Evolutionary conservation across 1,284 basidiomycete species (phyloP).

Genomic region (Ceratobasidium sp.): DNA sequence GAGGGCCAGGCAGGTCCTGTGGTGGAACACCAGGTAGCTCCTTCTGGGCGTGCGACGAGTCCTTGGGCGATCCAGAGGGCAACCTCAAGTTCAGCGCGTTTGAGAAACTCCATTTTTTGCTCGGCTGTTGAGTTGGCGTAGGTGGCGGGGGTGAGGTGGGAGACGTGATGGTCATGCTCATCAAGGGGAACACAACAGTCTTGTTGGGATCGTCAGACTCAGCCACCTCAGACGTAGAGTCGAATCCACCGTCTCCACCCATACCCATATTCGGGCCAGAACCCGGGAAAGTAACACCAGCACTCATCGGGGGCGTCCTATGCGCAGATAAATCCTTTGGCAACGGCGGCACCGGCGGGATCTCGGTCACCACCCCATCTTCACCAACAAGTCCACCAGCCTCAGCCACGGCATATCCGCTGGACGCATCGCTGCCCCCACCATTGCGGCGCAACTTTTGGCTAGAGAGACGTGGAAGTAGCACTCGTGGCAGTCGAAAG

Average conservation of each 20-base stretch:
- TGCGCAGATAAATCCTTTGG: slow-evolving; percentile 91
- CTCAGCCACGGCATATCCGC: slow-evolving; percentile 75
- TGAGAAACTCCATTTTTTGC: slow-evolving; percentile 97
- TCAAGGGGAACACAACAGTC: slow-evolving; percentile 59
- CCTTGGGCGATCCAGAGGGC: slow-evolving; percentile 50
- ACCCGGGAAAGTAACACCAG: slow-evolving; percentile 67
- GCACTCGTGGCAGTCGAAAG: slow-evolving; percentile 81
- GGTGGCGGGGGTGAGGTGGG: slow-evolving; percentile 63
- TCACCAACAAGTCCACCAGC: slow-evolving; percentile 64
- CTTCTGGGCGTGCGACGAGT: slow-evolving; percentile 32
- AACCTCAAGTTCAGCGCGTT: slow-evolving; percentile 88
- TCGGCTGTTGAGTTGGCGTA: slow-evolving; percentile 55
- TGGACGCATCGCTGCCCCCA: slow-evolving; percentile 87
- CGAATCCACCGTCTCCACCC: slow-evolving; percentile 3
- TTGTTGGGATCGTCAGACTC: slow-evolving; percentile 59
- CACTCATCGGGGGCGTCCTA: slow-evolving; percentile 74
- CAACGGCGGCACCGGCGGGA: slow-evolving; percentile 96
- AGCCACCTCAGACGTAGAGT: slow-evolving; percentile 38
- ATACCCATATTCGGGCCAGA: slow-evolving; percentile 13
- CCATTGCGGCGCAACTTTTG: slow-evolving; percentile 79
- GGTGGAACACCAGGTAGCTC: slow-evolving; percentile 2
- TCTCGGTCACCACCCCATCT: slow-evolving; percentile 74
- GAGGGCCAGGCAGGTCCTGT: slow-evolving; percentile 18
- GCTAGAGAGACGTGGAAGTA: slow-evolving; percentile 80
- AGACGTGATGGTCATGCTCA: slow-evolving; percentile 72